A percentile compares a stretch with the other conserved stretches of the same genome.
These are phyloP conservation scores for Microcyclospora pomicola DNA, from an alignment of 2,329 filamentous ascomycete genomes.

Conservation along the genomic window DNA sequence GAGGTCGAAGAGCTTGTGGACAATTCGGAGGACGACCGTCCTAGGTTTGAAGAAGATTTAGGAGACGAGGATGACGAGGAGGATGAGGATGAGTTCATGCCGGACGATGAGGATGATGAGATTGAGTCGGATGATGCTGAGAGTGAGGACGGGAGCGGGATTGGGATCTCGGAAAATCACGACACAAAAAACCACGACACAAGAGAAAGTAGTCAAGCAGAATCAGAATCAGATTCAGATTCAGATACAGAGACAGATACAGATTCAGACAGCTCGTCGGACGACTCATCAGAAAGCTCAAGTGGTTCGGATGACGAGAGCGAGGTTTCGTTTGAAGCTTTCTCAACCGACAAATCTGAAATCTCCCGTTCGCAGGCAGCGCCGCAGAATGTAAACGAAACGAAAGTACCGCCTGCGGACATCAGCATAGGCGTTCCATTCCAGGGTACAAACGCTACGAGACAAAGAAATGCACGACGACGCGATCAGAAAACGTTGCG, in stretches of 20 bases:
- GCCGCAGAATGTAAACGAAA: background rate
- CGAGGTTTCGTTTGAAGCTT: too few species aligned
- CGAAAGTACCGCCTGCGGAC: background rate
- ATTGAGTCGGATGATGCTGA: conserved; percentile 3
- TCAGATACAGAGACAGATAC: too few species aligned
- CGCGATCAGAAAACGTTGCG: conserved; percentile 36
- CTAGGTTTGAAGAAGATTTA: conserved; percentile 2
- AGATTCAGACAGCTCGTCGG: conserved; percentile 4
- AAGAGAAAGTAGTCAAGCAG: conserved; percentile 5
- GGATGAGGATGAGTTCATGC: conserved; percentile 9
- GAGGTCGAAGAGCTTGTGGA: conserved; percentile 12
- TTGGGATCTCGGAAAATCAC: conserved; percentile 3
- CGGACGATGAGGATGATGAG: conserved; percentile 5
- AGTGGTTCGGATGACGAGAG: background rate
- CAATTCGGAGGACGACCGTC: conserved; percentile 6
- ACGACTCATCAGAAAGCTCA: background rate
- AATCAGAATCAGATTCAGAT: conserved; percentile 6
- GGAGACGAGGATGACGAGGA: conserved; percentile 10
- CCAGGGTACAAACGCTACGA: conserved; percentile 37
- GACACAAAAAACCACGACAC: conserved; percentile 8
- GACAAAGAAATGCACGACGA: conserved; percentile 41
- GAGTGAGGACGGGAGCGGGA: conserved; percentile 1
- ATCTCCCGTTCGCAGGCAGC: background rate
- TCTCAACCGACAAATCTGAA: too few species aligned
- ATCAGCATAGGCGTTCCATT: conserved; percentile 21